Conservation (phyloP, 1,284 basidiomycete genomes). For the Cryptococcus neoformans region DNA sequence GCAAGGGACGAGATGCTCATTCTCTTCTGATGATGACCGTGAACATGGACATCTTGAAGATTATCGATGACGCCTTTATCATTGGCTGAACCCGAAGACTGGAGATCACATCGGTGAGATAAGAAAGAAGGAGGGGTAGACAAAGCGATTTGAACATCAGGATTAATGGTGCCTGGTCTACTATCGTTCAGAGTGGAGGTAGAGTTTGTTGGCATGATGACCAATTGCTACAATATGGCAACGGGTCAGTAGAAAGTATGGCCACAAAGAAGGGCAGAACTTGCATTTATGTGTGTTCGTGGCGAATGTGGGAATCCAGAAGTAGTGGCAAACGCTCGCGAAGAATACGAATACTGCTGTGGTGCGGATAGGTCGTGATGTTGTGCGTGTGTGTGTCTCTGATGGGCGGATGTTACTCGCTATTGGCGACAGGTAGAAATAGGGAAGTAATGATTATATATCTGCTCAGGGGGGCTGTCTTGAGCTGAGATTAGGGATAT, state of each 20-base stretch:
- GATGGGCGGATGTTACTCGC: not conserved
- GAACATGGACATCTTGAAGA: not conserved
- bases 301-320: not conserved
- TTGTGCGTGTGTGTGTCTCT: not conserved
- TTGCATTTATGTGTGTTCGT: not conserved
- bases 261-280: no score
- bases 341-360: no score
- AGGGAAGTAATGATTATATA: not conserved
- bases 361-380: constrained; percentile 1
- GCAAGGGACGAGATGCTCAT: constrained; percentile 11
- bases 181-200: no score
- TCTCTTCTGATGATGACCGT: constrained; percentile 3
- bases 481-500: not conserved
- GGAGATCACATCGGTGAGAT: no score
- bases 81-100: no score
- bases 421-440: not conserved
- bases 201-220: no score
- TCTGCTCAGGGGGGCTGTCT: not conserved
- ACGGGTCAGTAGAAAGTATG: no score
- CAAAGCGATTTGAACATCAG: no score
- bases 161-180: no score
- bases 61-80: no score
- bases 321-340: not conserved
- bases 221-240: no score
- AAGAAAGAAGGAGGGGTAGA: no score